phyloP scores from a whole-genome alignment of 805 yeast genomes.

The Zygosaccharomyces gambellarensis region DNA sequence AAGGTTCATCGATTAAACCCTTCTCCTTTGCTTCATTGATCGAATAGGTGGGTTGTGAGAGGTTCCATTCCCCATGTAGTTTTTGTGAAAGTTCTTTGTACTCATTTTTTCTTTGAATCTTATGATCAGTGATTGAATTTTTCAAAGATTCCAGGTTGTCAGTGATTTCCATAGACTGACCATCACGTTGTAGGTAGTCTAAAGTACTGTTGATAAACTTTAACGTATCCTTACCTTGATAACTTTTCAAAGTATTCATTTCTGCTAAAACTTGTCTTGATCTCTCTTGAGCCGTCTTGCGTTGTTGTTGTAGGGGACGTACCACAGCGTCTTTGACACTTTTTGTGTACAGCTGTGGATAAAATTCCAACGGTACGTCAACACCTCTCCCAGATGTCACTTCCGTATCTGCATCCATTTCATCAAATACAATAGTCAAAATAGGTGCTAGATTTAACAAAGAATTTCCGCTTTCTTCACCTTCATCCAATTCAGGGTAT shows the following conservation, averaged over 20 bases:
- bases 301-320: slow-evolving; percentile 21
- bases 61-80: slow-evolving; percentile 27
- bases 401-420: slow-evolving; percentile 28
- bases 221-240: slow-evolving; percentile 30
- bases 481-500: slow-evolving; percentile 20
- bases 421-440: slow-evolving; percentile 32
- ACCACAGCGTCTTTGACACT: slow-evolving; percentile 26
- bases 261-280: slow-evolving; percentile 19
- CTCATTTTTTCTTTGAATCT: slow-evolving; percentile 21
- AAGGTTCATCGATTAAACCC: slow-evolving; percentile 28
- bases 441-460: slow-evolving; percentile 27
- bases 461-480: slow-evolving; percentile 24
- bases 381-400: slow-evolving; percentile 25
- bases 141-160: slow-evolving; percentile 14
- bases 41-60: slow-evolving; percentile 27
- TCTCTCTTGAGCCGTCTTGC: slow-evolving; percentile 20
- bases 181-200: slow-evolving; percentile 22
- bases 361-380: slow-evolving; percentile 31
- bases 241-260: slow-evolving; percentile 27
- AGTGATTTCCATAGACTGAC: slow-evolving; percentile 8
- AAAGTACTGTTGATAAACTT: slow-evolving; percentile 29
- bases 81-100: slow-evolving; percentile 27
- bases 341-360: slow-evolving; percentile 33
- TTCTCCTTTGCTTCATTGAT: slow-evolving; percentile 24
- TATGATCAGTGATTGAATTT: slow-evolving; percentile 13